Evolutionary conservation across 129 eudicot genomes (phyloP), one percentile per base, ranked within the genome.

Genomic region (Dittrichia graveolens): DNA sequence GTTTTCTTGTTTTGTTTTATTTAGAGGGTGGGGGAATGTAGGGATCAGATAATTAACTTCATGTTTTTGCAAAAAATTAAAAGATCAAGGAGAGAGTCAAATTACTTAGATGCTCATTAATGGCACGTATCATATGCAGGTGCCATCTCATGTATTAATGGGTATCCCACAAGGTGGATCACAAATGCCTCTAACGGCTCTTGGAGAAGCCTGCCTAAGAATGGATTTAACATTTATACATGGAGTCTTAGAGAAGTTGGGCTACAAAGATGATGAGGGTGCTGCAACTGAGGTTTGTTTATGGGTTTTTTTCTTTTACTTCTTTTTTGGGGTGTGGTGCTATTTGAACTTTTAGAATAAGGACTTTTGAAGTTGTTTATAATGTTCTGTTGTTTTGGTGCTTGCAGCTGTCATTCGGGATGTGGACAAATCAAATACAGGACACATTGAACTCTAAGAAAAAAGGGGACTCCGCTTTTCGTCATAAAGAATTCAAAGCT

Each of bases 341-440:
- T 50, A 11, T 61, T 18, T 48, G 31, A 46, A 62, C 37, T 19
- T 64, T 71, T 38, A 45, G 38, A 3, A 24, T 43, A 19, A 14
- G 42, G 60, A 75, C 35, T 41, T 74, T 63, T 19, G 37, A 74
- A 59, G 19, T 39, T 18, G 35, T 31, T 6, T 7, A 48, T 73
- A 43, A 37, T 55, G 43, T 14, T 52, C 65, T 35, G 18, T 14
- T 42, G 71, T 45, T 58, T 72, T 9, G 7, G 48, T 55, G 65
- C 45, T 47, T 76, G 79, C 88, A 92, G 96, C 96, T 92, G 16
- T 93, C 98, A 0, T 93, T 93, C 74, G 91, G 88, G 78, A 89
- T 89, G 96, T 93, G 98, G 98, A 93, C 98, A 63, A 82, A 89
- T 69, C 98, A 93, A 81, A 79, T 93, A 87, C 98, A 93, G 57